A percentile compares a stretch with the other conserved stretches of the same genome.
Evolutionary conservation across 768 basidiomycete genomes (phyloP).

Genomic region (Cubamyces sp.): DNA sequence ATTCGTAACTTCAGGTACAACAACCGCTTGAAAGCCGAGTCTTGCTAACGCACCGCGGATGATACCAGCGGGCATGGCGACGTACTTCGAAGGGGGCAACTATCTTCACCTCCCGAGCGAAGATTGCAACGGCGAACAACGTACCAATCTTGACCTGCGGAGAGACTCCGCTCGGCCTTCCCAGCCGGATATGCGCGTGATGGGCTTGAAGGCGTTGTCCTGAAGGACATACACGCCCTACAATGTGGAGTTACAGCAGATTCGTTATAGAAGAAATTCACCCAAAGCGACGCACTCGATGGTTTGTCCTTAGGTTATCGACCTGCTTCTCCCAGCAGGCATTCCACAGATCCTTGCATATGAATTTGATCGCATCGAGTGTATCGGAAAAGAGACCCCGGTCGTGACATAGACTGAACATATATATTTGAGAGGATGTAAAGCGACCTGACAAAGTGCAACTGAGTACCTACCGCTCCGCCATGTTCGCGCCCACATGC

Average conservation of each 20-base stretch:
- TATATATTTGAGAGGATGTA: background rate
- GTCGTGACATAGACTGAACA: constrained; percentile 71
- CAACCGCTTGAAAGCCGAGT: constrained; percentile 75
- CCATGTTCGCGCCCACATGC: constrained; percentile 85
- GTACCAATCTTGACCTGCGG: constrained; percentile 71
- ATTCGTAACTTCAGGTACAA: constrained; percentile 76
- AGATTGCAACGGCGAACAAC: background rate
- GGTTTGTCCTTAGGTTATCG: constrained; percentile 94
- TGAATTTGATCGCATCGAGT: constrained; percentile 90
- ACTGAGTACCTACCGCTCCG: constrained; percentile 67
- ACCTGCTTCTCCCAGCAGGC: constrained; percentile 94
- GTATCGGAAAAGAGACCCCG: constrained; percentile 78
- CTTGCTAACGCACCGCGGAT: constrained; percentile 82
- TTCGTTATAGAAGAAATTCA: background rate
- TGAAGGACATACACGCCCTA: constrained; percentile 94
- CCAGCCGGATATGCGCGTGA: constrained; percentile 80
- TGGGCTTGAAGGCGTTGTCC: constrained; percentile 88
- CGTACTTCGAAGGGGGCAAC: constrained; percentile 54
- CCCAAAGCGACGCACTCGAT: constrained; percentile 61
- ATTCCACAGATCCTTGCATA: constrained; percentile 96
- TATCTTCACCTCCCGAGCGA: no score
- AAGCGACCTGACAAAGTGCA: background rate
- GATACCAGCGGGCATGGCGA: constrained; percentile 80
- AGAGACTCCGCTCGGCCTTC: constrained; percentile 76
- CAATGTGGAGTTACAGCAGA: background rate